Conservation (phyloP, 768 basidiomycete genomes). For the Krasilnikovozyma curviuscula region DNA sequence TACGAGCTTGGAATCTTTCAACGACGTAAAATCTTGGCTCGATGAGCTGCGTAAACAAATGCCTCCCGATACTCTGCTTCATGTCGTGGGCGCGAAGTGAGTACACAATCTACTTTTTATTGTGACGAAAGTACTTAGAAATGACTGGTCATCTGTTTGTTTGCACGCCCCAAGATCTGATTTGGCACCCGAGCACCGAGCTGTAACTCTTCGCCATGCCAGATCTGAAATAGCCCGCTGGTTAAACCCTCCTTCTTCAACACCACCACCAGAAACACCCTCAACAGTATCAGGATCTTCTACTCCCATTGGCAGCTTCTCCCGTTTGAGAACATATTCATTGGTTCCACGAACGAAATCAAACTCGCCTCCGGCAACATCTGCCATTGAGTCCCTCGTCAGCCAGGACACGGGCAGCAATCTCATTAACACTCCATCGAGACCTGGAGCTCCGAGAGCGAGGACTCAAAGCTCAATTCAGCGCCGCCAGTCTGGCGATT, state of each 20-base stretch:
- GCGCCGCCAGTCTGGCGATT: conserved; percentile 1
- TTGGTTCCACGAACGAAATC: too few relatives aligned
- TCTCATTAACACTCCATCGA: background rate
- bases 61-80: conserved; percentile 56
- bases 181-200: conserved; percentile 9
- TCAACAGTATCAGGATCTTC: background rate
- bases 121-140: too few relatives aligned
- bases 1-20: conserved; percentile 69
- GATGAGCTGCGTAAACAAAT: conserved; percentile 32
- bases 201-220: conserved; percentile 42
- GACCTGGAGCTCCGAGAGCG: background rate
- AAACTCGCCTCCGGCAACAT: conserved; percentile 1
- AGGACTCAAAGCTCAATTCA: background rate
- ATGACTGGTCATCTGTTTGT: background rate
- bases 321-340: background rate
- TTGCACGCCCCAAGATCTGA: background rate
- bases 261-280: conserved; percentile 38
- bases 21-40: conserved; percentile 75
- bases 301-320: background rate
- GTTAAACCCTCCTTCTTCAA: conserved; percentile 62
- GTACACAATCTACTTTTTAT: too few relatives aligned
- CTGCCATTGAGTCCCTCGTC: background rate
- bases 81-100: conserved; percentile 75
- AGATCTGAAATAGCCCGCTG: conserved; percentile 66
- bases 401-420: background rate